Conservation (phyloP, 768 basidiomycete genomes). For the Russula ochroleuca region DNA sequence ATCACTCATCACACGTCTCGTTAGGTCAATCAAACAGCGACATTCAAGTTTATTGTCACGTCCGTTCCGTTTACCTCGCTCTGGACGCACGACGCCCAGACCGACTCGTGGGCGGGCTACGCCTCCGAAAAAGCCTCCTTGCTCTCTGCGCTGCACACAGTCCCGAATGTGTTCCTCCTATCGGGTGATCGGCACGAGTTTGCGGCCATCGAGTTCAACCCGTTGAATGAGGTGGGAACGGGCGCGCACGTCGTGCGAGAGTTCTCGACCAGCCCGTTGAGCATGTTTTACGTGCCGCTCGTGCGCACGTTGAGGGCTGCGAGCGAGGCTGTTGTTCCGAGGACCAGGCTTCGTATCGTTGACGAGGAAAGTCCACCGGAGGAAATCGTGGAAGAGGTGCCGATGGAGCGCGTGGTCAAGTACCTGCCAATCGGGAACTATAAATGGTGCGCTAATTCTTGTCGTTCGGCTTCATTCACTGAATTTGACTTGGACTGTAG, state of each 20-base stretch:
- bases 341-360: conserved; percentile 29
- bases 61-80: conserved; percentile 73
- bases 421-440: conserved; percentile 62
- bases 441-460: conserved; percentile 49
- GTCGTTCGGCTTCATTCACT: not conserved
- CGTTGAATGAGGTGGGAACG: conserved; percentile 32
- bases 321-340: conserved; percentile 44
- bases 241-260: conserved; percentile 47
- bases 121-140: conserved; percentile 54
- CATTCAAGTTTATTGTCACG: conserved; percentile 74
- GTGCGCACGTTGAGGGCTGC: conserved; percentile 46
- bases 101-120: conserved; percentile 71
- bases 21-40: conserved; percentile 62
- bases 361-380: conserved; percentile 31
- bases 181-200: conserved; percentile 80
- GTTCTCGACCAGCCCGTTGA: conserved; percentile 65
- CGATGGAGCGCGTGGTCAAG: conserved; percentile 51
- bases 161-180: conserved; percentile 66
- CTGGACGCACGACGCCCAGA: conserved; percentile 57
- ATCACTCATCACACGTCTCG: not conserved
- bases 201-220: conserved; percentile 60
- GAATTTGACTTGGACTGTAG: conserved; percentile 33
- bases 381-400: conserved; percentile 39
- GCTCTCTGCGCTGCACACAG: conserved; percentile 53
- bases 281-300: conserved; percentile 64